A percentile compares a stretch with the other conserved stretches of the same genome.
These are phyloP conservation scores for Theileria equi DNA, from an alignment of 169 alveolate species.

Conservation along the genomic window DNA sequence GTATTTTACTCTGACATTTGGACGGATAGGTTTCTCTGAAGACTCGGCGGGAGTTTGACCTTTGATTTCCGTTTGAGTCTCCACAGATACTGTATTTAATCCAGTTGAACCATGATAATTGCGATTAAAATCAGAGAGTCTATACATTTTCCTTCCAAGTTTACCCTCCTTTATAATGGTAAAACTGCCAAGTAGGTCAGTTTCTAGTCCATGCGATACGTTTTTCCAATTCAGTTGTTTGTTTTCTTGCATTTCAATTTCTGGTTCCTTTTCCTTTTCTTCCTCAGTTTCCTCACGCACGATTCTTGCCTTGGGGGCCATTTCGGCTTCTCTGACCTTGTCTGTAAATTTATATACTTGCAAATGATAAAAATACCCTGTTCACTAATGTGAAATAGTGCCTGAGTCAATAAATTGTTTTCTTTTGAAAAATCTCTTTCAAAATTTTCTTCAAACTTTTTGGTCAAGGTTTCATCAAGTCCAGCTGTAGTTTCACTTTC, in stretches of 20 bases:
- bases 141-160: constrained; percentile 22
- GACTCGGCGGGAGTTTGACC: not conserved
- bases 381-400: constrained; percentile 50
- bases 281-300: constrained; percentile 3
- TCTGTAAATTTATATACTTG: constrained; percentile 4
- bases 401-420: constrained; percentile 31
- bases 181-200: constrained; percentile 26
- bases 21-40: not conserved
- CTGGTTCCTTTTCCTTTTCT: not conserved
- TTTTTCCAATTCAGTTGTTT: not conserved
- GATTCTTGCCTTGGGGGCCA: constrained; percentile 53
- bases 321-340: constrained; percentile 38
- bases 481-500: not conserved
- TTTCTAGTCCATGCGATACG: not conserved
- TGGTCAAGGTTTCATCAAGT: constrained; percentile 26
- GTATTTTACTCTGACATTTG: constrained; percentile 7
- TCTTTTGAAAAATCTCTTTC: constrained; percentile 24
- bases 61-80: constrained; percentile 39
- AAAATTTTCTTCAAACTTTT: constrained; percentile 27
- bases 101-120: not conserved
- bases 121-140: constrained; percentile 46
- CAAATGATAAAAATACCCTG: constrained; percentile 20
- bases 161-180: constrained; percentile 33
- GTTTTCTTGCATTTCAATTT: not conserved
- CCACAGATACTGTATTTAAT: constrained; percentile 14